Percentiles rank a stretch among this genome's conserved stretches.
phyloP scores from a whole-genome alignment of 2,329 filamentous ascomycete species.

The Xylaria multiplex region DNA sequence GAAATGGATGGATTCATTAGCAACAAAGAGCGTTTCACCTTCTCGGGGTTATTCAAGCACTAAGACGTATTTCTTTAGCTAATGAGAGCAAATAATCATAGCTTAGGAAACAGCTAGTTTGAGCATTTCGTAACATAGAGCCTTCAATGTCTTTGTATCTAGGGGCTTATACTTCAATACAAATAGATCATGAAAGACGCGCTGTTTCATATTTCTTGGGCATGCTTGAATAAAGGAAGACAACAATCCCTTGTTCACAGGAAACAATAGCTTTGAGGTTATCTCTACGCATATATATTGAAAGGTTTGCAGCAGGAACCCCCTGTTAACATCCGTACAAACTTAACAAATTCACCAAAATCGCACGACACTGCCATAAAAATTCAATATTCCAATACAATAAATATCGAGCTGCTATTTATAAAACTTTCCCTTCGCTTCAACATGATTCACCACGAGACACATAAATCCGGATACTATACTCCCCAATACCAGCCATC shows the following conservation, averaged over 20 bases:
- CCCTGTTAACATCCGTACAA: background rate
- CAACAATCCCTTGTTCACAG: background rate
- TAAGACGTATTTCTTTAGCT: background rate
- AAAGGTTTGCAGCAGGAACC: background rate
- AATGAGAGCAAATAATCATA: background rate
- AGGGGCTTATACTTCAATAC: conserved; percentile 4
- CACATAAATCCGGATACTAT: background rate
- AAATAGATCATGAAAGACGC: background rate
- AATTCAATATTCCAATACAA: background rate
- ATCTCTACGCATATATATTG: conserved; percentile 10
- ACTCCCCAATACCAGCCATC: background rate
- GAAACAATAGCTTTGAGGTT: conserved; percentile 5
- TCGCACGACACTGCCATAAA: background rate
- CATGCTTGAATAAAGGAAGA: background rate
- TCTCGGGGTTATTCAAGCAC: background rate
- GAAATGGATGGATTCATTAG: conserved; percentile 31
- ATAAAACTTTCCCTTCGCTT: background rate
- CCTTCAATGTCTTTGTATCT: conserved; percentile 5
- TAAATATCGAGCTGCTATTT: background rate
- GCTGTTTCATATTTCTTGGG: background rate
- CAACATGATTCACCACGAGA: background rate
- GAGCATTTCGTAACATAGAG: background rate
- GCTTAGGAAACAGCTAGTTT: background rate
- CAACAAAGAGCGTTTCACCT: background rate
- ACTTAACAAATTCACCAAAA: background rate